These are phyloP conservation scores for Penicillium pancosmium DNA, from an alignment of 495 filamentous ascomycete genomes.

Conservation along the genomic window DNA sequence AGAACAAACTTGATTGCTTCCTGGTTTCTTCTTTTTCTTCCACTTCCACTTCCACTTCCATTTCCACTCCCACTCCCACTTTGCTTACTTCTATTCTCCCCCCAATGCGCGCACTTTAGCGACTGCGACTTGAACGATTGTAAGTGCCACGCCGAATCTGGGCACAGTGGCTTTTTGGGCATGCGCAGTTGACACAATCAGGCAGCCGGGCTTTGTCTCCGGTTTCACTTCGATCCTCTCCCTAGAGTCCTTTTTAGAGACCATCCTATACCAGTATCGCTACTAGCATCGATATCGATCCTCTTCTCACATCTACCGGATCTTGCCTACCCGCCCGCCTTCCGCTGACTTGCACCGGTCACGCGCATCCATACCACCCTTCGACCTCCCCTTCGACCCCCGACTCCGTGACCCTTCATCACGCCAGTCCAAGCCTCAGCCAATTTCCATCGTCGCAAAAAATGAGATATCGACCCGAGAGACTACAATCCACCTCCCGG, in stretches of 20 bases:
- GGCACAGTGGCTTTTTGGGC: conserved; percentile 20
- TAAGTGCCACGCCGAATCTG: conserved; percentile 10
- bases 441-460: conserved; percentile 21
- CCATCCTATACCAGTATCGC: too few species aligned
- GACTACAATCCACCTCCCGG: conserved; percentile 35
- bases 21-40: too few species aligned
- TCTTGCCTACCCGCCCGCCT: too few species aligned
- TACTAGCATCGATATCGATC: too few species aligned
- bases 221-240: too few species aligned
- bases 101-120: background rate
- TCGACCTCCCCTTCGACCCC: too few species aligned
- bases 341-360: background rate
- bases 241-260: conserved; percentile 7
- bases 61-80: background rate
- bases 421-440: conserved; percentile 6
- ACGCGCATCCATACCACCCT: background rate
- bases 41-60: too few species aligned
- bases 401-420: conserved; percentile 1
- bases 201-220: conserved; percentile 6
- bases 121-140: background rate
- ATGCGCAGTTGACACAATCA: conserved; percentile 15
- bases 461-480: conserved; percentile 39
- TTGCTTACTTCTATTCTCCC: background rate
- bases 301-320: too few species aligned
- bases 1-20: too few species aligned